Evolutionary conservation across 1,284 basidiomycete genomes (phyloP), one percentile per base, ranked within the genome.

Genomic region (Sanguinoderma infundibulare): DNA sequence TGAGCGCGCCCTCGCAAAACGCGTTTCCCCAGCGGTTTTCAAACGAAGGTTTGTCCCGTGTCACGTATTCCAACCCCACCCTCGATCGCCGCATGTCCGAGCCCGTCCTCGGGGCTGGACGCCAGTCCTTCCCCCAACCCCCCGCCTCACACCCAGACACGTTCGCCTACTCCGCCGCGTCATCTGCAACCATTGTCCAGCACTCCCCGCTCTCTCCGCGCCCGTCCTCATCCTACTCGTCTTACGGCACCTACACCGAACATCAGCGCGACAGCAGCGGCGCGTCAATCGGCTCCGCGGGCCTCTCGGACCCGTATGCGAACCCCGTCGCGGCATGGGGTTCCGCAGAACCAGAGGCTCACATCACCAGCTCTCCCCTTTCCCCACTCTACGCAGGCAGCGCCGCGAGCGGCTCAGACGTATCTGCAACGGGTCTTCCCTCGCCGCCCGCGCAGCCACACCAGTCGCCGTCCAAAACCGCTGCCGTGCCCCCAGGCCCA

Each of bases 81-180:
- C 72, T 81, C 62, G 84, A 85, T 74, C 83, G 85, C 69, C 83
- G 86, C 73, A 85, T 87, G 83, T 87, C 86, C 68, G 86, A 87
- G 71, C 85, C 86, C 56, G 74, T 83, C 60, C 76, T 70, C 63
- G 68, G 67, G 26, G 64, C 59, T 30, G 65, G 67, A 28, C 64
- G 66, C 54, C 66, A 57, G 34, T 34, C 66, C 8, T 65, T 60
- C 46, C 52, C 64, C 26, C 66, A 67, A 44, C 62, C 62, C 9
- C 66, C 65, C 17, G 61, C 62, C 47, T 28, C 67, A n/a, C 65
- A 59, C 32, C 67, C 60, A 14, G 62, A 64, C 53, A 47, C 64
- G 3, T 66, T 66, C 53, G 61, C 64, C 12, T 67, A 64, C 35
- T 57, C 60, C 20, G 46, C 64, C 76, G 79, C 71, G 65, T 72